phyloP scores from a whole-genome alignment of 1,284 basidiomycete genomes.

The Cutaneotrichosporon daszewskae region DNA sequence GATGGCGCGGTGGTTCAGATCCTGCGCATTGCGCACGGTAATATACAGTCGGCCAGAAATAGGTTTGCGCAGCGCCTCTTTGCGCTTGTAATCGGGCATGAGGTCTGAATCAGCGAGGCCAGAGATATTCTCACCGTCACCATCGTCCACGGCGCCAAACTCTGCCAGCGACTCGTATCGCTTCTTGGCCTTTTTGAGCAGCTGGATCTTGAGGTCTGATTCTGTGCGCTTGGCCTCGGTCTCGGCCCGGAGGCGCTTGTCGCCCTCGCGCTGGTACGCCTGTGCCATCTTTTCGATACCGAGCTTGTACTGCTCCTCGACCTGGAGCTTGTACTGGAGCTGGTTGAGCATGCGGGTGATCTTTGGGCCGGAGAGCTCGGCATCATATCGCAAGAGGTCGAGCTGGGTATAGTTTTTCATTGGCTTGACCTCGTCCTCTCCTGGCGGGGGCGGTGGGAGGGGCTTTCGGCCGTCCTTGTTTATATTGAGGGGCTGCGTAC shows the following conservation, averaged over 20 bases:
- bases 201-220: constrained; percentile 91
- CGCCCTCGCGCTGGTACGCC: constrained; percentile 88
- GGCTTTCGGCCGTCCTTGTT: constrained; percentile 7
- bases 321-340: constrained; percentile 97
- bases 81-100: constrained; percentile 72
- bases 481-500: constrained; percentile 8
- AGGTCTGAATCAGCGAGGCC: constrained; percentile 27
- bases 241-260: constrained; percentile 85
- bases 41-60: constrained; percentile 89
- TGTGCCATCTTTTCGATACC: constrained; percentile 99
- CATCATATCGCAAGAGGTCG: constrained; percentile 96
- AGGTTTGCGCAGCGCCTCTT: constrained; percentile 85
- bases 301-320: constrained; percentile 96
- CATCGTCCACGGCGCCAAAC: constrained; percentile 74
- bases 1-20: constrained; percentile 88
- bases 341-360: constrained; percentile 98
- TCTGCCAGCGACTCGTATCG: constrained; percentile 95
- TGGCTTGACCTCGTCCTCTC: constrained; percentile 3
- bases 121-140: constrained; percentile 58
- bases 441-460: constrained; percentile 7
- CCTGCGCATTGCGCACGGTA: constrained; percentile 80
- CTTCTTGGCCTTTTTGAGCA: constrained; percentile 85
- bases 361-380: constrained; percentile 91
- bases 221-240: constrained; percentile 91
- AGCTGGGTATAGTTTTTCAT: constrained; percentile 45